phyloP scores from a whole-genome alignment of 352 stramenopile species.

The Phytopythium litorale region DNA sequence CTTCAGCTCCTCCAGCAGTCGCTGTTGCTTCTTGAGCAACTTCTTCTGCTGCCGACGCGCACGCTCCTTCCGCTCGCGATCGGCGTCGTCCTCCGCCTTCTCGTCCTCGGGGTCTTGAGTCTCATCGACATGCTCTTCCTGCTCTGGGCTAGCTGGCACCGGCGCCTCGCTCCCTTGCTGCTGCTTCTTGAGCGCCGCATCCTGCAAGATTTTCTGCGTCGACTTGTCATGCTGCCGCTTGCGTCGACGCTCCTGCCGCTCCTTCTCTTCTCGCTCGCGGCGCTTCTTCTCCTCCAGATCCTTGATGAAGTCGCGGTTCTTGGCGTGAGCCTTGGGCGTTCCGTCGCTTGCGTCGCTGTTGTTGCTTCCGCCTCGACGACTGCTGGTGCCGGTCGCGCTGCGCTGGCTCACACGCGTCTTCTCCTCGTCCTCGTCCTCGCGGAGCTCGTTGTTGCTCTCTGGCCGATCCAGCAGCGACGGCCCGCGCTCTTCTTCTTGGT shows the following conservation, averaged over 20 bases:
- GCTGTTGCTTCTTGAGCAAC: constrained; percentile 59
- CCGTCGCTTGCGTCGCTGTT: constrained; percentile 12
- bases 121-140: constrained; percentile 14
- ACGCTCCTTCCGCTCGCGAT: constrained; percentile 33
- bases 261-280: constrained; percentile 52
- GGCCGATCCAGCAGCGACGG: not conserved
- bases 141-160: constrained; percentile 10
- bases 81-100: constrained; percentile 15
- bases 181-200: constrained; percentile 31
- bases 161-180: constrained; percentile 11
- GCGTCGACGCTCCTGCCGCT: constrained; percentile 37
- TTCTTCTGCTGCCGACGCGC: constrained; percentile 32
- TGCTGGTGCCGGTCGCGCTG: constrained; percentile 8
- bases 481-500: constrained; percentile 35
- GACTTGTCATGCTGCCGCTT: constrained; percentile 62
- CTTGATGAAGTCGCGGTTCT: constrained; percentile 67
- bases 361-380: constrained; percentile 6
- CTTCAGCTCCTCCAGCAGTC: constrained; percentile 43
- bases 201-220: constrained; percentile 44
- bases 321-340: constrained; percentile 27
- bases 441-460: constrained; percentile 1
- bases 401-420: constrained; percentile 12
- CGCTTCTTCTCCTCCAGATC: constrained; percentile 71
- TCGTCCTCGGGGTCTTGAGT: constrained; percentile 3
- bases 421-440: constrained; percentile 16